Percentiles rank a stretch among this genome's conserved stretches.
phyloP scores from a whole-genome alignment of 805 yeast species.

The Lipomyces starkeyi region DNA sequence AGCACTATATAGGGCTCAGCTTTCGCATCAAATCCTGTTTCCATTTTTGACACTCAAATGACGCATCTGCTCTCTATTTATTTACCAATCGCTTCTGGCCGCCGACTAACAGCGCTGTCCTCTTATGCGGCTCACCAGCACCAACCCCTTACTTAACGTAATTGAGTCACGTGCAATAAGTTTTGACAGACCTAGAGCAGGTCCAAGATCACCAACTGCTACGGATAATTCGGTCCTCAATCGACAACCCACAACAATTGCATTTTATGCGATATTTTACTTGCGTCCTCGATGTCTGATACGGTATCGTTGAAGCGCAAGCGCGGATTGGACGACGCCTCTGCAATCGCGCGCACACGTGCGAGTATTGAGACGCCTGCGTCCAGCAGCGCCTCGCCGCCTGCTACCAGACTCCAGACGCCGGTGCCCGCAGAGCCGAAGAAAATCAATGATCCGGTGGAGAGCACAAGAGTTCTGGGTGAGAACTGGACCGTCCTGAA shows the following conservation, averaged over 20 bases:
- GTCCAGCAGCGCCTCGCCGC: neutral
- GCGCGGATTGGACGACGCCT: slow-evolving; percentile 15
- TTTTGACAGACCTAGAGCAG: neutral
- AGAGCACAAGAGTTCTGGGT: neutral
- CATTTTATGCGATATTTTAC: neutral
- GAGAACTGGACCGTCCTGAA: slow-evolving; percentile 19
- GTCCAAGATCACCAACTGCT: neutral
- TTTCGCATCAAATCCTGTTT: neutral
- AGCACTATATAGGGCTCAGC: neutral
- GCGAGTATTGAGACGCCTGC: slow-evolving; percentile 9
- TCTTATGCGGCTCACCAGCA: neutral
- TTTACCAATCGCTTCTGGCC: neutral
- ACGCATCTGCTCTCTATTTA: neutral
- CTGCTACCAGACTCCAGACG: neutral
- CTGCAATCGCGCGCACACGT: slow-evolving; percentile 2
- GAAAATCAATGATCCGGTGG: neutral
- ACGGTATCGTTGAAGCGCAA: slow-evolving; percentile 18
- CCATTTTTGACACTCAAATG: neutral
- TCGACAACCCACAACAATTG: neutral
- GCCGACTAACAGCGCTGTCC: neutral
- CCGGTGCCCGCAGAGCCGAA: slow-evolving; percentile 4
- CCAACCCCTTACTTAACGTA: neutral
- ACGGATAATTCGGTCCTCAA: neutral
- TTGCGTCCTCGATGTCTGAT: neutral
- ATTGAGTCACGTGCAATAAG: neutral